Percentiles rank a stretch among this genome's conserved stretches.
phyloP scores from a whole-genome alignment of 176 grass and related monocot species.

The Cymbopogon citratus region DNA sequence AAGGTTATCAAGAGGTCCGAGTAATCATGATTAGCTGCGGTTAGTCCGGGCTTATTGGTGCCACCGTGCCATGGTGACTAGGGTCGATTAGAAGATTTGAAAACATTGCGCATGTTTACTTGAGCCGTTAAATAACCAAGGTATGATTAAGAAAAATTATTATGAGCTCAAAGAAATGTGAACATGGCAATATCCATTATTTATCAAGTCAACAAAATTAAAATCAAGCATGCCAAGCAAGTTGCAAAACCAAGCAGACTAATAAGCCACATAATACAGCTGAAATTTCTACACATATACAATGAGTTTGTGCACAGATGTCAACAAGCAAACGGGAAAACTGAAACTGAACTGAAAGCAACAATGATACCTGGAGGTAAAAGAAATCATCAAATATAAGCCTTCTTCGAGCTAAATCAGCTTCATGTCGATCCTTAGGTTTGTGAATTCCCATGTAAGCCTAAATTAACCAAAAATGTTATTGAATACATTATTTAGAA shows the following conservation, averaged over 20 bases:
- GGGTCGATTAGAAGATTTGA: background rate
- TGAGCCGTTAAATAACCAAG: background rate
- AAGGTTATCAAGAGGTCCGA: background rate
- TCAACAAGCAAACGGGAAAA: background rate
- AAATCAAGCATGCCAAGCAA: constrained; percentile 15
- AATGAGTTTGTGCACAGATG: constrained; percentile 16
- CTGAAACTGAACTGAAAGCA: background rate
- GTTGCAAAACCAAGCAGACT: background rate
- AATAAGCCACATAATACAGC: constrained; percentile 15
- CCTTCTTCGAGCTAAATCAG: constrained; percentile 88
- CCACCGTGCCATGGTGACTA: background rate
- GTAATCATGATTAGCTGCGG: background rate
- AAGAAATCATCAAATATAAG: constrained; percentile 99
- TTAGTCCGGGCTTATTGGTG: background rate
- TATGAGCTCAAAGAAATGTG: constrained; percentile 15
- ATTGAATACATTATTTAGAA: background rate
- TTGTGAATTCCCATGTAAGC: constrained; percentile 89
- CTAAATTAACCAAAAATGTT: constrained; percentile 47
- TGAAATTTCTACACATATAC: constrained; percentile 2
- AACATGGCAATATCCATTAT: background rate
- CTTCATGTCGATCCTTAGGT: constrained; percentile 73
- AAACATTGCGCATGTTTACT: background rate
- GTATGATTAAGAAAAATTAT: constrained; percentile 3
- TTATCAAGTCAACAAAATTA: constrained; percentile 24
- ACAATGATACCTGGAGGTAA: constrained; percentile 80